Conservation (phyloP, 2,329 filamentous ascomycete genomes). For the Periconia digitata region DNA sequence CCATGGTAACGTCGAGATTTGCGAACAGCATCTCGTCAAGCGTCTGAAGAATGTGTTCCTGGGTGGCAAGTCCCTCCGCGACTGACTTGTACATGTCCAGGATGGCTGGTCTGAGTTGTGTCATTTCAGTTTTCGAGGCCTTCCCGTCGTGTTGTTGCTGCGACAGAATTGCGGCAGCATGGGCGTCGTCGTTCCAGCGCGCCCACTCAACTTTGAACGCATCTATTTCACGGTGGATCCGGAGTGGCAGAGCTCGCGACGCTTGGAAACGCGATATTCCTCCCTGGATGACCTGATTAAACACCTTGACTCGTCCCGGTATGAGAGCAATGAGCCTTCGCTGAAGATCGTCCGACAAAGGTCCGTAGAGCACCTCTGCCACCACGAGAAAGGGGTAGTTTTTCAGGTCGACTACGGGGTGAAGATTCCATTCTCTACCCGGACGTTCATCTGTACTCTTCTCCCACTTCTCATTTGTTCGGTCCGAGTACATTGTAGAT, state of each 20-base stretch:
- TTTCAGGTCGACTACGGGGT: not conserved
- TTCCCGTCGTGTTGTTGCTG: not conserved
- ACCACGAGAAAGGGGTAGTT: constrained; percentile 32
- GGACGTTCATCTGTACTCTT: not conserved
- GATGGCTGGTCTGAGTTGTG: constrained; percentile 7
- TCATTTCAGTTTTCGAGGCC: too few relatives aligned
- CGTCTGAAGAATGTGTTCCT: constrained; percentile 43
- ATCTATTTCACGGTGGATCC: constrained; percentile 20
- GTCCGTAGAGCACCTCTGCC: constrained; percentile 42
- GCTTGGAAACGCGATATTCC: constrained; percentile 33
- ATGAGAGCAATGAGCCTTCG: constrained; percentile 22
- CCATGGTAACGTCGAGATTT: constrained; percentile 52
- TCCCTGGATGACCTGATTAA: constrained; percentile 37
- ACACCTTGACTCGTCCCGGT: constrained; percentile 35
- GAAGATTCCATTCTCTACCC: not conserved
- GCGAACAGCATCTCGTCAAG: constrained; percentile 52
- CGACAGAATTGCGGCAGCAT: too few relatives aligned
- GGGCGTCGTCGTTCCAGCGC: constrained; percentile 35
- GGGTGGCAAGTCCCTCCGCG: constrained; percentile 5
- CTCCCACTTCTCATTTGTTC: not conserved
- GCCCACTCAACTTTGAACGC: constrained; percentile 13
- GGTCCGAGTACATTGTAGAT: not conserved
- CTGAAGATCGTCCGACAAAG: constrained; percentile 22
- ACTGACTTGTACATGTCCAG: constrained; percentile 14
- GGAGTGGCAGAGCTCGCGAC: constrained; percentile 27